Percentiles rank a stretch among this genome's conserved stretches.
These are phyloP conservation scores for Rhizopogon roseolus DNA, from an alignment of 768 basidiomycete genomes.

Conservation along the genomic window DNA sequence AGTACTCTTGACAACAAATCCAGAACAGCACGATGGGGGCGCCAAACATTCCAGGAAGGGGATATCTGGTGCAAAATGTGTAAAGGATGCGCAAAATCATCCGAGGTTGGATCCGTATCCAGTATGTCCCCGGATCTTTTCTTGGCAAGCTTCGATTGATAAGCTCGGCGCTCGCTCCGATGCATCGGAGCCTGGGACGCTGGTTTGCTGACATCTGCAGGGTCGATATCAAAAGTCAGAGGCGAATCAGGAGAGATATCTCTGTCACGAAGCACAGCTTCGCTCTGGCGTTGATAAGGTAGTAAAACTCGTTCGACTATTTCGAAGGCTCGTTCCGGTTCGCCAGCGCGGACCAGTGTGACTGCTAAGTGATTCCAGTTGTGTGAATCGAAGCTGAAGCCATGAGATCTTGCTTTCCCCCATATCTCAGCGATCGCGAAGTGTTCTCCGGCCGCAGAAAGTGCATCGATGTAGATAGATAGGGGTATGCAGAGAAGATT, in stretches of 20 bases:
- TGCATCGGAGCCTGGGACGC: constrained; percentile 27
- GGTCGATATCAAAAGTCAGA: constrained; percentile 30
- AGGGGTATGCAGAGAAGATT: constrained; percentile 71
- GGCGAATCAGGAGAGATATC: constrained; percentile 33
- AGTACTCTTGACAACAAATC: constrained; percentile 42
- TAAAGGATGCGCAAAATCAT: constrained; percentile 57
- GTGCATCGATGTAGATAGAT: constrained; percentile 74
- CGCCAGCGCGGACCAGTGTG: constrained; percentile 73
- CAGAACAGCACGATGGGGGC: constrained; percentile 50
- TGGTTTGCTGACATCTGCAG: constrained; percentile 18
- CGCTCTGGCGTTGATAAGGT: constrained; percentile 40
- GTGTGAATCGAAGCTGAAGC: constrained; percentile 78
- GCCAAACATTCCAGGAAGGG: constrained; percentile 63
- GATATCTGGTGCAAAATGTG: constrained; percentile 58
- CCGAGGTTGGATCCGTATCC: constrained; percentile 11
- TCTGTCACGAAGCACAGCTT: constrained; percentile 17
- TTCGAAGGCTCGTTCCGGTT: constrained; percentile 80
- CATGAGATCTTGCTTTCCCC: constrained; percentile 53
- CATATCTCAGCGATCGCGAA: constrained; percentile 59
- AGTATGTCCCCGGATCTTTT: constrained; percentile 10
- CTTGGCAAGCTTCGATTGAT: constrained; percentile 15
- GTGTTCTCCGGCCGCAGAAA: constrained; percentile 63
- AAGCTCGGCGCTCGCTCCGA: constrained; percentile 19
- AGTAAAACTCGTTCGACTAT: constrained; percentile 75
- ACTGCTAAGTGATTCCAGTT: constrained; percentile 89